Percentiles rank a stretch among this genome's conserved stretches.
Conservation (phyloP, 1,284 basidiomycete genomes). For the Porodaedalea pini region DNA sequence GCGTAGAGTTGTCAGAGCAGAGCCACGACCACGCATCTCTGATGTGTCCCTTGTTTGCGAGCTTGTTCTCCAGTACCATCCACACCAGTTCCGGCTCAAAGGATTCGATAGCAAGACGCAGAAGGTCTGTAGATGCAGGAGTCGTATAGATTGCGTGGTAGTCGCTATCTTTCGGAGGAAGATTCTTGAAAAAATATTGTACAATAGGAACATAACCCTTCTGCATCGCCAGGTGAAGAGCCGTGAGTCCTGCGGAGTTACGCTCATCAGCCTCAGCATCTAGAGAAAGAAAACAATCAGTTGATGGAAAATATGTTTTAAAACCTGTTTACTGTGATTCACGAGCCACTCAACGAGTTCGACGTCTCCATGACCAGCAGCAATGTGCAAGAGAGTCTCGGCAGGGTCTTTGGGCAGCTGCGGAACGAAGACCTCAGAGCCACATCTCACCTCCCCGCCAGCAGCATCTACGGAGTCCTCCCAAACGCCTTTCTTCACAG, state of each 20-base stretch:
- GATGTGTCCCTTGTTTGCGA: conserved; percentile 47
- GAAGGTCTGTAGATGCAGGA: conserved; percentile 39
- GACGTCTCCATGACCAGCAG: conserved; percentile 47
- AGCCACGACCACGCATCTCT: conserved; percentile 47
- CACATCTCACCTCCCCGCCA: conserved; percentile 60
- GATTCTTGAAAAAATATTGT: conserved; percentile 53
- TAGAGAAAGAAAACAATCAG: conserved; percentile 32
- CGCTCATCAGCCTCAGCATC: conserved; percentile 70
- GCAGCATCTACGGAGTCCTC: conserved; percentile 66
- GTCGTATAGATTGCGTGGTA: conserved; percentile 44
- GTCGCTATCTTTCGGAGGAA: conserved; percentile 51
- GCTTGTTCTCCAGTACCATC: conserved; percentile 55
- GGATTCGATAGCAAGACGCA: conserved; percentile 56
- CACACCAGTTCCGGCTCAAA: conserved; percentile 57
- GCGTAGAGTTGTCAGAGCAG: conserved; percentile 31
- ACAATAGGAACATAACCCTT: conserved; percentile 47
- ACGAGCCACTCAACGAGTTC: conserved; percentile 65
- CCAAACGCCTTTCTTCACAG: conserved; percentile 62
- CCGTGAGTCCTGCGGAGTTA: conserved; percentile 51
- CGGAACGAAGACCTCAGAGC: conserved; percentile 51
- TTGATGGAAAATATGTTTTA: conserved; percentile 24
- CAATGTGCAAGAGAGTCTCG: conserved; percentile 69
- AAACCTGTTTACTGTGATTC: conserved; percentile 52
- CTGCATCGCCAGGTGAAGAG: conserved; percentile 63
- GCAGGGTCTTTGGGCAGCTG: conserved; percentile 46